Conservation (phyloP, 257 asterid genomes). For the Nicotiana noctiflora region DNA sequence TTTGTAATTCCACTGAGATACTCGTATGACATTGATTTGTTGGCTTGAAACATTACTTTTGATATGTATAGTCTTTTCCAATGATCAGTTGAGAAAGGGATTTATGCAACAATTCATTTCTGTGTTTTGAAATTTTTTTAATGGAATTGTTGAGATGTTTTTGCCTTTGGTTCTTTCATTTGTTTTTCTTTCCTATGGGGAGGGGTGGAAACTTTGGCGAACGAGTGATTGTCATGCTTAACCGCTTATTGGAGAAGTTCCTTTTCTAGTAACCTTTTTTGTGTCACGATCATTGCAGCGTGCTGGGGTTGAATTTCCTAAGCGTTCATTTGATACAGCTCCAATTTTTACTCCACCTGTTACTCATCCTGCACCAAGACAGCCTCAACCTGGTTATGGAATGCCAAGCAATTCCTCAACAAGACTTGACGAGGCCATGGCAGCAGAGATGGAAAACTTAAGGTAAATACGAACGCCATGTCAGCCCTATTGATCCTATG, state of each 20-base stretch:
- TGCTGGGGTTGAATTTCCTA: conserved; percentile 68
- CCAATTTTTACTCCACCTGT: conserved; percentile 78
- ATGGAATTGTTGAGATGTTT: background rate
- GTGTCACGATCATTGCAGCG: conserved; percentile 44
- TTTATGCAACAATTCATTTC: conserved; percentile 1
- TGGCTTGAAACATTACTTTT: background rate
- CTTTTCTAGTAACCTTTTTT: background rate
- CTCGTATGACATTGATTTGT: conserved; percentile 1
- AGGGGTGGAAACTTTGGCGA: background rate
- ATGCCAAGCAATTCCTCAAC: conserved; percentile 86
- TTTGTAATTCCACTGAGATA: background rate
- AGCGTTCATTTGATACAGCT: conserved; percentile 48
- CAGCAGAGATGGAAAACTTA: conserved; percentile 47
- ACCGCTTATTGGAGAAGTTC: background rate
- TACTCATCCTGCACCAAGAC: conserved; percentile 43
- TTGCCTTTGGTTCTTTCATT: background rate
- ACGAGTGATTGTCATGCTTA: background rate
- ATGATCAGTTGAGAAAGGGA: background rate
- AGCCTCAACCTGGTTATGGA: conserved; percentile 81
- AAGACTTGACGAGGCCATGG: conserved; percentile 91
- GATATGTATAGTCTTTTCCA: background rate
- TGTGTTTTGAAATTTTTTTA: conserved; percentile 1
- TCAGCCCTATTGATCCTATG: background rate
- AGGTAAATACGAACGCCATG: conserved; percentile 35
- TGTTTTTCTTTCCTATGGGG: background rate